These are phyloP conservation scores for Kodamaea sp. DNA, from an alignment of 1,139 yeast genomes.

Conservation along the genomic window DNA sequence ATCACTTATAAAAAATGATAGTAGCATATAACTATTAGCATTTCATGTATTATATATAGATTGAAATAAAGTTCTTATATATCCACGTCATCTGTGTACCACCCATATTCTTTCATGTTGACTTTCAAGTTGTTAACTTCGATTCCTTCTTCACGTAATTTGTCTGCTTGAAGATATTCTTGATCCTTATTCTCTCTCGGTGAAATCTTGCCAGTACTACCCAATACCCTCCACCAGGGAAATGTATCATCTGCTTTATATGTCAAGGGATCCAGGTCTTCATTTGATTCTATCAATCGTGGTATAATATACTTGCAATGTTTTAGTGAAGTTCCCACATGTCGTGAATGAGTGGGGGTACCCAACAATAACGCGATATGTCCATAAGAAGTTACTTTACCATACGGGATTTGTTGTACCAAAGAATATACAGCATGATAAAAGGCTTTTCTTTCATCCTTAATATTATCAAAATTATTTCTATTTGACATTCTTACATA, in stretches of 20 bases:
- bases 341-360: constrained; percentile 65
- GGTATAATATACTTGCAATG: constrained; percentile 26
- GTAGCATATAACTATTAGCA: not conserved
- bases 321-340: constrained; percentile 70
- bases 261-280: constrained; percentile 15
- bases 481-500: not conserved
- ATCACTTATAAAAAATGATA: not conserved
- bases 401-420: constrained; percentile 56
- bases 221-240: constrained; percentile 83
- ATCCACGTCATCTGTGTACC: constrained; percentile 60
- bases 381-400: constrained; percentile 67
- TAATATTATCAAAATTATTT: constrained; percentile 13
- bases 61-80: constrained; percentile 6
- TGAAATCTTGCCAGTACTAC: constrained; percentile 59
- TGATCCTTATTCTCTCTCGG: constrained; percentile 44
- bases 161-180: constrained; percentile 45
- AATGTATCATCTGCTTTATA: constrained; percentile 29
- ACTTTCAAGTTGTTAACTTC: constrained; percentile 40
- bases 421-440: constrained; percentile 58
- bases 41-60: not conserved
- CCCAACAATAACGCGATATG: constrained; percentile 65
- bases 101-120: constrained; percentile 49
- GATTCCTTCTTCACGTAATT: constrained; percentile 49
- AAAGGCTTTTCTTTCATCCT: constrained; percentile 54
- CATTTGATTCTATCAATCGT: constrained; percentile 19